Conservation (phyloP, 805 yeast species). For the Candida adriatica region DNA sequence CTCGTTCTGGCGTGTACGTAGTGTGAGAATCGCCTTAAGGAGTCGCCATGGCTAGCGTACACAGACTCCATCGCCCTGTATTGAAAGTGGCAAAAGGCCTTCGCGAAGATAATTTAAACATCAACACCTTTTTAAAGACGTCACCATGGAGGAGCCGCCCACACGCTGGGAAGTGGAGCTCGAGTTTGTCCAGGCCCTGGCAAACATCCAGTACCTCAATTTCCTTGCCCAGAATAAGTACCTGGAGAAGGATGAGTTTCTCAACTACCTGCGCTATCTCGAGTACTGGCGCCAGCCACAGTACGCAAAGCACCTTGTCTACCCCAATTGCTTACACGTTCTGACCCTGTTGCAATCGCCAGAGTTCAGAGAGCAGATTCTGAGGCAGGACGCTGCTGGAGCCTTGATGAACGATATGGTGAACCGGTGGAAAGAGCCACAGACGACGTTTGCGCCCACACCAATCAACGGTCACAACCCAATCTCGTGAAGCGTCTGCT, state of each 20-base stretch:
- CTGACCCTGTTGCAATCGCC: conserved; percentile 42
- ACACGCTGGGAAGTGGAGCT: conserved; percentile 81
- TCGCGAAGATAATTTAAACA: not conserved
- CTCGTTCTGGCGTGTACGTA: conserved; percentile 4
- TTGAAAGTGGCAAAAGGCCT: not conserved
- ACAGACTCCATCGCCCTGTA: too few relatives aligned
- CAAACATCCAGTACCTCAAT: conserved; percentile 82
- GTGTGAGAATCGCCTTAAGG: too few relatives aligned
- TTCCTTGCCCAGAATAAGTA: conserved; percentile 80
- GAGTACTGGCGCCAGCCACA: conserved; percentile 80
- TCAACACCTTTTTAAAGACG: not conserved
- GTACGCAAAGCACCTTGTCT: conserved; percentile 62
- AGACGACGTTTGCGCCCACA: conserved; percentile 21
- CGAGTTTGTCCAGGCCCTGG: conserved; percentile 91
- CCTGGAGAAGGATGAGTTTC: conserved; percentile 62
- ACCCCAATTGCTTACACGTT: conserved; percentile 85
- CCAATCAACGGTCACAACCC: too few relatives aligned
- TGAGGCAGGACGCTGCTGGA: conserved; percentile 50
- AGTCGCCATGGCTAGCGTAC: too few relatives aligned
- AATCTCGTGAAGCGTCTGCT: too few relatives aligned
- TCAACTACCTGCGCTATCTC: conserved; percentile 70
- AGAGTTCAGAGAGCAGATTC: conserved; percentile 47
- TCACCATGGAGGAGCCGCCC: conserved; percentile 38
- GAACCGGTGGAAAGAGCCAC: conserved; percentile 44
- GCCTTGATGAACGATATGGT: conserved; percentile 72